These are phyloP conservation scores for Penicillium sclerotiorum DNA, from an alignment of 2,329 filamentous ascomycete species.

Conservation along the genomic window DNA sequence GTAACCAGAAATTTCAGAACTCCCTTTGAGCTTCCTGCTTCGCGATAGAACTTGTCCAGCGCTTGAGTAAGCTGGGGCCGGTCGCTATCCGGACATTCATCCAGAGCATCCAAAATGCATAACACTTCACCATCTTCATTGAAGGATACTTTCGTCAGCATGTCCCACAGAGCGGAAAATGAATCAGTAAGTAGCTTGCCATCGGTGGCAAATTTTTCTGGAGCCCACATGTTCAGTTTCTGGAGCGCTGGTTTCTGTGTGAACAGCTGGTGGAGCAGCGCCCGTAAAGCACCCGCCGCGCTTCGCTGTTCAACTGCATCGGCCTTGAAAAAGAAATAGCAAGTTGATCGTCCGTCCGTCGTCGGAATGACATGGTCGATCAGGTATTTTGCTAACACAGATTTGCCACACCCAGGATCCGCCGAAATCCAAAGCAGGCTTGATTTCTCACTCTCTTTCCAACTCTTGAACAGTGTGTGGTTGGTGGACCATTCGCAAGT, in stretches of 20 bases:
- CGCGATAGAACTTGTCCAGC: slow-evolving; percentile 29
- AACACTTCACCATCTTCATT: slow-evolving; percentile 29
- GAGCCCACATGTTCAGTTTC: slow-evolving; percentile 10
- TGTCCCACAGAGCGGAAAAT: slow-evolving; percentile 36
- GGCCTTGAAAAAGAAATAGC: slow-evolving; percentile 54
- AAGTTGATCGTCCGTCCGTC: slow-evolving; percentile 24
- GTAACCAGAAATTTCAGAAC: slow-evolving; percentile 42
- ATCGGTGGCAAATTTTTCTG: slow-evolving; percentile 19
- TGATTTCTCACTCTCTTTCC: slow-evolving; percentile 20
- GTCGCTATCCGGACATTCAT: slow-evolving; percentile 39
- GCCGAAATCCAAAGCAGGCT: slow-evolving; percentile 44
- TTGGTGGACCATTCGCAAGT: slow-evolving; percentile 27
- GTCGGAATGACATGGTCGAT: slow-evolving; percentile 33
- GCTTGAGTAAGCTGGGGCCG: slow-evolving; percentile 23
- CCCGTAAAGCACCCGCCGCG: slow-evolving; percentile 33
- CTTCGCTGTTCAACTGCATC: slow-evolving; percentile 39
- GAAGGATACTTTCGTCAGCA: slow-evolving; percentile 22
- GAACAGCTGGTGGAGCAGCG: slow-evolving; percentile 46
- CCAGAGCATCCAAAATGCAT: slow-evolving; percentile 47
- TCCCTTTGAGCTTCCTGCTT: not conserved
- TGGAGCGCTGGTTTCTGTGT: slow-evolving; percentile 14
- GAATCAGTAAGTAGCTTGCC: slow-evolving; percentile 19
- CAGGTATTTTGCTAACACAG: slow-evolving; percentile 44
- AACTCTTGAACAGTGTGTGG: slow-evolving; percentile 16
- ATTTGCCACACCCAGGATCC: slow-evolving; percentile 51